Base-by-base conservation (phyloP, 2,329 filamentous ascomycete species). In the Verticillium dahliae region DNA sequence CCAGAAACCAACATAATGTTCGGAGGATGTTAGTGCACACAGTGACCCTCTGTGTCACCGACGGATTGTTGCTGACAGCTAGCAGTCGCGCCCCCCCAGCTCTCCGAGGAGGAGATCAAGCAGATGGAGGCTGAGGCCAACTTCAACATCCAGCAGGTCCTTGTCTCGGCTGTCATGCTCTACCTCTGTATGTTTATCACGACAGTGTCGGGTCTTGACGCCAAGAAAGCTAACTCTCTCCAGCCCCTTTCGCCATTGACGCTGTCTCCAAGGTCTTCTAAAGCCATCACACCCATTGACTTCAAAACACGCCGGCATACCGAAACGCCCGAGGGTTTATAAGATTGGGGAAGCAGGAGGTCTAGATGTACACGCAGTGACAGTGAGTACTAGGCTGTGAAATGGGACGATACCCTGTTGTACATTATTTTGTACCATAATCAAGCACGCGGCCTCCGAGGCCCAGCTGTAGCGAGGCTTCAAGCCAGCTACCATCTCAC, bases 81-180 rank as follows among this genome's bases (percentile, higher is more conserved):
- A 57, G 38, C 71, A 89, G 86, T 86, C 80, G 86, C 82, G 67
- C 83, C 90, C 77, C 88, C 89, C 73, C 87, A 86, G 74, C 83
- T 86, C 69, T 86, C 86, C 62, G 79, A 84, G 62, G 86, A 88
- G 74, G 89, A 93, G 82, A 83, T 93, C 73, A 82, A 82, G 71
- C 80, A 81, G 70, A 82, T 87, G 73, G 90, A 93, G 80, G 79
- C 80, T 63, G 84, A 89, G 73, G 90, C 90, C 58, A 79, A 78
- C 70, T 80, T 82, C 68, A 89, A 87, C 58, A 79, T 94, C 67
- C 86, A 90, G 78, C 82, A 81, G 69, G 89, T 89, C 65, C 72
- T 88, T 61, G 82, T 85, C 45, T 85, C 86, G 15, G 87, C 87
- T 65, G 80, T 88, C 45, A 75, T 90, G 58, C 82, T 95, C 57